Evolutionary conservation across 1,139 yeast species (phyloP), one percentile per base, ranked within the genome.

Genomic region (Geotrichum aggregatum): DNA sequence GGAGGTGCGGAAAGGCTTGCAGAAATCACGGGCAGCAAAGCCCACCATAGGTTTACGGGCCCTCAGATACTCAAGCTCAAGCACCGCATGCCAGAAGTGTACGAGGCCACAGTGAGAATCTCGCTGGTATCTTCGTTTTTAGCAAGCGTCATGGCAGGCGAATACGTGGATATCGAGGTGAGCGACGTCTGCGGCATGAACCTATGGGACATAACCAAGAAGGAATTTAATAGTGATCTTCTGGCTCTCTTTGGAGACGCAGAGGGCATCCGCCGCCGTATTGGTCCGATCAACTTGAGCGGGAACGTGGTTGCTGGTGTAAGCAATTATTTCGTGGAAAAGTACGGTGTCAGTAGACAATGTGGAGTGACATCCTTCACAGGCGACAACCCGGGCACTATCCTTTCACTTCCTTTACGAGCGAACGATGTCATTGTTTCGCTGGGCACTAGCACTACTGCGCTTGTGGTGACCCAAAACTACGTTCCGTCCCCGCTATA

Each of bases 101-200:
- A 85, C 67, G 65, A 67, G 2, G 63, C 74, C 1, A 86, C 96
- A 0, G 65, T 67, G 24, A 71, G 85, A 52, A 85, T 89, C 46
- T 79, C 91, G 0, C 71, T 89, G 50, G 91, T 88, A 1, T 86
- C 96, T 1, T 82, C 87, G 53, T 89, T 89, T 64, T 71, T 88
- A 36, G 83, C 94, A 10, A 79, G 88, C 42, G 72, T 89, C 11
- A 72, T 89, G 39, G 70, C 83, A 24, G 96, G 95, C 8, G 61
- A 73, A 50, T 71, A 84, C 35, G 75, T 84, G 2, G 76, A 78
- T 1, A 72, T 88, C 49, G 97, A 89, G 61, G 83, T 84, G 61
- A 82, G 91, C 14, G 97, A 88, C 67, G 95, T 87, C 1, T 87
- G 96, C 69, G 96, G 97, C 3, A 87, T 87, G 92, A 88, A 87